Evolutionary conservation across 192 early-diverging fungal genomes (phyloP).

Genomic region (Backusella liffmaniae): DNA sequence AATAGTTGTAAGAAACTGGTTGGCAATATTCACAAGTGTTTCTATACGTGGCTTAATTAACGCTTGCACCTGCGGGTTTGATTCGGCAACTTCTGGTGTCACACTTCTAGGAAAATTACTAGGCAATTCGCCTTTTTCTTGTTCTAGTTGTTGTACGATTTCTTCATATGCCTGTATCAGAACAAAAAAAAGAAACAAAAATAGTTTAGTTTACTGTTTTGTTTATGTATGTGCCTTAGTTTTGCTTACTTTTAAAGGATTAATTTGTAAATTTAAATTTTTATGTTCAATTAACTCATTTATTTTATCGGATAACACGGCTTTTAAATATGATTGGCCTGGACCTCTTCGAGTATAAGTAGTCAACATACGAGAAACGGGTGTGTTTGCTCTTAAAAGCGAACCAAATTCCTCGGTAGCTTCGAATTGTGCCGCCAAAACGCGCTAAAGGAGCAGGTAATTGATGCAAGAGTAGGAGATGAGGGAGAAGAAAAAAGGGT

Average conservation of each 20-base stretch:
- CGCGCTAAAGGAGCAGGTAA: neutral
- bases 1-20: conserved; percentile 81
- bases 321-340: conserved; percentile 88
- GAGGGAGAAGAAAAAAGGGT: neutral
- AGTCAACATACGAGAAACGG: conserved; percentile 98
- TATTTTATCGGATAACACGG: conserved; percentile 77
- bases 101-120: conserved; percentile 65
- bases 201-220: neutral
- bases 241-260: conserved; percentile 75
- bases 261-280: conserved; percentile 87
- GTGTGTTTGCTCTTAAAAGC: conserved; percentile 90
- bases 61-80: conserved; percentile 74
- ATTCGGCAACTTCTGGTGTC: conserved; percentile 71
- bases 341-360: conserved; percentile 90
- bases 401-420: conserved; percentile 86
- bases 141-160: conserved; percentile 68
- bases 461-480: neutral
- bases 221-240: neutral
- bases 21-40: conserved; percentile 81
- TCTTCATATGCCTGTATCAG: conserved; percentile 64
- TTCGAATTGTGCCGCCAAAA: conserved; percentile 77
- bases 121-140: conserved; percentile 46
- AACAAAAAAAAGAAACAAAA: neutral
- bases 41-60: conserved; percentile 74
- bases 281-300: conserved; percentile 74